Evolutionary conservation across 1,284 basidiomycete species (phyloP).

Genomic region (Cerrena zonata): DNA sequence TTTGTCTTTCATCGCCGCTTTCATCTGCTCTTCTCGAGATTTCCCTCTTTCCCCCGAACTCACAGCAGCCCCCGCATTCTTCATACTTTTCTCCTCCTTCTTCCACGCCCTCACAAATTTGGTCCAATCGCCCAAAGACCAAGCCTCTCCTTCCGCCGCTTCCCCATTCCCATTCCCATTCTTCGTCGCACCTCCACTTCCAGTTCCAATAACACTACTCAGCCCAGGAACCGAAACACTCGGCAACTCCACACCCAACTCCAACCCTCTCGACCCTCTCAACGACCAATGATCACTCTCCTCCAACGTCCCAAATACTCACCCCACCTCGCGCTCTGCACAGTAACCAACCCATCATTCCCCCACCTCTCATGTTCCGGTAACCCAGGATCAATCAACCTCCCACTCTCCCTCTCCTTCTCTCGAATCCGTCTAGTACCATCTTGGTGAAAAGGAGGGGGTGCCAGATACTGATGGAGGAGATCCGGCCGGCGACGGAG

Average conservation of each 20-base stretch:
- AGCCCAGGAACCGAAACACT: slow-evolving; percentile 34
- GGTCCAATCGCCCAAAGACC: slow-evolving; percentile 58
- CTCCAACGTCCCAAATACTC: slow-evolving; percentile 88
- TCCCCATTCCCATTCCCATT: background rate
- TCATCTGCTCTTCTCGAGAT: slow-evolving; percentile 9
- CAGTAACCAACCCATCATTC: slow-evolving; percentile 90
- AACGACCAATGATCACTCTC: slow-evolving; percentile 97
- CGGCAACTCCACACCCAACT: slow-evolving; percentile 56
- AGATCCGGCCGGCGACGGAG: slow-evolving; percentile 78
- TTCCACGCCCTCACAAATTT: slow-evolving; percentile 55
- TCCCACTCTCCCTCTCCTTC: slow-evolving; percentile 35
- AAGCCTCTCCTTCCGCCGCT: slow-evolving; percentile 37
- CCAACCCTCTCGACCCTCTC: slow-evolving; percentile 72
- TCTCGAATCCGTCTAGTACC: slow-evolving; percentile 80
- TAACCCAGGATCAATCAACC: slow-evolving; percentile 14
- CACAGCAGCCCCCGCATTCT: slow-evolving; percentile 19
- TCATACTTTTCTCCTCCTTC: slow-evolving; percentile 41
- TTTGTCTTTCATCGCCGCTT: slow-evolving; percentile 15
- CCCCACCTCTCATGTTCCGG: slow-evolving; percentile 61
- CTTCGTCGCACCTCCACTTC: background rate
- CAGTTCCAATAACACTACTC: slow-evolving; percentile 13
- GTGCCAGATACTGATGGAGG: slow-evolving; percentile 78
- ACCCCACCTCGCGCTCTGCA: slow-evolving; percentile 88
- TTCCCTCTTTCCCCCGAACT: slow-evolving; percentile 7
- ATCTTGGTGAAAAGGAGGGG: slow-evolving; percentile 96